Evolutionary conservation across 257 asterid genomes (phyloP), one percentile per base, ranked within the genome.

Genomic region (Ocimum tenuiflorum): DNA sequence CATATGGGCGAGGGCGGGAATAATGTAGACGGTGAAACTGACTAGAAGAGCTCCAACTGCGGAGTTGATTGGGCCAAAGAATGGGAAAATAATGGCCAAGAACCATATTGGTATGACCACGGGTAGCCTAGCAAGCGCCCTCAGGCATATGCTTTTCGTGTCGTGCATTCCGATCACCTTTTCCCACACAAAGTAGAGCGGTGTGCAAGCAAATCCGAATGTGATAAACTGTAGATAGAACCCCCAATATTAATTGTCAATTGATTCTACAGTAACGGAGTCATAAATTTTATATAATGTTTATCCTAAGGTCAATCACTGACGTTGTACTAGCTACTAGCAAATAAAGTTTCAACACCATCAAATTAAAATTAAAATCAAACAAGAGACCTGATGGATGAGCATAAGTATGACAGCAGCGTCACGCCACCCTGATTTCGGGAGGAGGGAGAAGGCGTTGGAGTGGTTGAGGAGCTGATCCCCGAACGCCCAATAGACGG

Each of bases 81-180:
- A 91, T 0, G 98, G 98, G 85, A 91, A 91, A 62, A 89, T 80
- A 27, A 91, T 91, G 33, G 98, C 98, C 82, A 91, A 64, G 81
- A 91, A 91, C 98, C 98, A 91, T 56, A 91, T 89, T 0, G 98
- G 98, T 38, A 91, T 71, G 63, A 91, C 98, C 47, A 91, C 94
- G 0, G 98, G 98, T 12, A 91, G 69, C 67, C 98, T 75, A 0
- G 94, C 96, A 0, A 87, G 80, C 1, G 98, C 98, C 85, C 98
- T 81, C 35, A 89, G 0, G 18, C 95, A 91, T 35, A 91, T 81
- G 83, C 98, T 91, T 27, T 59, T 85, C 0, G 96, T 85, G 63
- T 88, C 92, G 59, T 91, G 98, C 95, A 91, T 83, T 22, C 96
- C 96, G 17, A 91, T 88, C 65, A 86, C 96, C 75, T 91, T 91